phyloP scores from a whole-genome alignment of 495 filamentous ascomycete species.

The Lepraria neglecta region DNA sequence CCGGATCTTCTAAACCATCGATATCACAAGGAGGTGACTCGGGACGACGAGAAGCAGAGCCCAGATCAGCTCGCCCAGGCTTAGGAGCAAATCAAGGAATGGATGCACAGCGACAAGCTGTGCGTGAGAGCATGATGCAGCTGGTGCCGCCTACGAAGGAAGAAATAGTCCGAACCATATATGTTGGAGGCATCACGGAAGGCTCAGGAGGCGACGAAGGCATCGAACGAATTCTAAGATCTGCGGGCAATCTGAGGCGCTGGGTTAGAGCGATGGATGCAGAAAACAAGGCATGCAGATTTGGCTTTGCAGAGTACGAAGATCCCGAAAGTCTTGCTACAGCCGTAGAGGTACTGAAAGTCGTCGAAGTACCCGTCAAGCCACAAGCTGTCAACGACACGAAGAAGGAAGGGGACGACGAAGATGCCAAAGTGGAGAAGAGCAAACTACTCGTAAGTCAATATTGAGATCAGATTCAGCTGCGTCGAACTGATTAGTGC shows the following conservation, averaged over 20 bases:
- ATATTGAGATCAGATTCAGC: neutral
- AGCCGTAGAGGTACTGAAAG: conserved; percentile 79
- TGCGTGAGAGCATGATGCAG: conserved; percentile 69
- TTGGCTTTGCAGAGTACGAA: conserved; percentile 96
- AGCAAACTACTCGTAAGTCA: conserved; percentile 53
- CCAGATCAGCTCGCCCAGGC: conserved; percentile 54
- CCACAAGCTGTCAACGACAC: conserved; percentile 51
- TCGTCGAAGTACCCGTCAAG: conserved; percentile 79
- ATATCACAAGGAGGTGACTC: conserved; percentile 41
- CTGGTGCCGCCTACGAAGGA: conserved; percentile 81
- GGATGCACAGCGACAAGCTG: conserved; percentile 62
- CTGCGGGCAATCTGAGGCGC: conserved; percentile 69
- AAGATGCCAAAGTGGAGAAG: conserved; percentile 60
- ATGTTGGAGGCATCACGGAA: conserved; percentile 78
- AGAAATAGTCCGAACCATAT: conserved; percentile 85
- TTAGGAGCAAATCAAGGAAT: conserved; percentile 57
- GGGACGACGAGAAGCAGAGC: conserved; percentile 42
- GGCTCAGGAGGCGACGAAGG: conserved; percentile 71
- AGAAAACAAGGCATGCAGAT: conserved; percentile 75
- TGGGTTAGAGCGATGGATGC: conserved; percentile 82
- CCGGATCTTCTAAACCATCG: conserved; percentile 58
- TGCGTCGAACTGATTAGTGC: neutral
- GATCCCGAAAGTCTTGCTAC: conserved; percentile 82
- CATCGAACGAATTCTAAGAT: conserved; percentile 71
- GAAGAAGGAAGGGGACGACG: conserved; percentile 42